phyloP scores from a whole-genome alignment of 257 asterid genomes.

The Solanum bulbocastanum region DNA sequence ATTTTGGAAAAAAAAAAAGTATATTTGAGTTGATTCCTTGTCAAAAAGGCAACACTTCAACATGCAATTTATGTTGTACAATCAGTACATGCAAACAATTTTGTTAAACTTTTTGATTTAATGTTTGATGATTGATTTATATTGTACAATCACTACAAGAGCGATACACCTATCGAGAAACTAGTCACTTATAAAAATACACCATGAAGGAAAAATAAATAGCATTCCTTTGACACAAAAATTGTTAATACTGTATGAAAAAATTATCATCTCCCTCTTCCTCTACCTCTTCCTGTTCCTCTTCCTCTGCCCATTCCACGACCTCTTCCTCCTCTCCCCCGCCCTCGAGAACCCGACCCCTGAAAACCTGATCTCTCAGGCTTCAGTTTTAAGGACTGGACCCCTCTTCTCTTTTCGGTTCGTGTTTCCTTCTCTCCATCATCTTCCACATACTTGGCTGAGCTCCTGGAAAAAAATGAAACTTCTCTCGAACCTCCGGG shows the following conservation, averaged over 20 bases:
- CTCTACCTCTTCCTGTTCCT: slow-evolving; percentile 22
- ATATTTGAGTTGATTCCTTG: too few species aligned
- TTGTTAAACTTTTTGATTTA: not conserved
- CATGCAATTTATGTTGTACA: not conserved
- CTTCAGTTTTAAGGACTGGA: slow-evolving; percentile 55
- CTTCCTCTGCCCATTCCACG: slow-evolving; percentile 19
- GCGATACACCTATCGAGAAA: not conserved
- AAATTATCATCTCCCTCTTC: slow-evolving; percentile 14
- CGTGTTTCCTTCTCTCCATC: slow-evolving; percentile 38
- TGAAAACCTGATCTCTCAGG: slow-evolving; percentile 26
- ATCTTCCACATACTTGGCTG: slow-evolving; percentile 45
- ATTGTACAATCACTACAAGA: not conserved
- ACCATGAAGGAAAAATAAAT: not conserved
- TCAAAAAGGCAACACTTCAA: too few species aligned
- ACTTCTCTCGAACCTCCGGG: slow-evolving; percentile 81
- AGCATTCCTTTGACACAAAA: not conserved
- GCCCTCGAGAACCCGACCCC: slow-evolving; percentile 42
- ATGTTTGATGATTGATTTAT: not conserved
- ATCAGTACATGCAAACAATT: not conserved
- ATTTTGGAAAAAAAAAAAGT: too few species aligned
- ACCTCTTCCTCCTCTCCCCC: slow-evolving; percentile 27
- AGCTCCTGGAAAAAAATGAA: slow-evolving; percentile 59
- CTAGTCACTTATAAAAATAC: not conserved
- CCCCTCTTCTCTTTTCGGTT: slow-evolving; percentile 56
- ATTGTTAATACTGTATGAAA: not conserved